These are phyloP conservation scores for Lachancea sp. DNA, from an alignment of 805 yeast genomes.

Conservation along the genomic window DNA sequence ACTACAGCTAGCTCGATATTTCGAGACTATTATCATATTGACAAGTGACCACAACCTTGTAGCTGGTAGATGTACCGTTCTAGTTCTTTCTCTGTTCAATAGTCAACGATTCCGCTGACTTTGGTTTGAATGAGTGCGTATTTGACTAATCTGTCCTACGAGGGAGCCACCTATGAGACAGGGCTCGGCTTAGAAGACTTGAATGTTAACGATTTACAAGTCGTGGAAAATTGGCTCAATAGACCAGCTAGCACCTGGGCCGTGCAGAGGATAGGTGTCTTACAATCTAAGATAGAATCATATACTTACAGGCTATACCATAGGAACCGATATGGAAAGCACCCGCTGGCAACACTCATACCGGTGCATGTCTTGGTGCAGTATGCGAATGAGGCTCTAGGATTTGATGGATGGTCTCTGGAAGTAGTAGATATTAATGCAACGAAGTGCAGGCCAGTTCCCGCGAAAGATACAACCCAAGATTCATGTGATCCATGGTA, in stretches of 20 bases:
- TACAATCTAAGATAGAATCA: constrained; percentile 43
- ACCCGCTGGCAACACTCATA: constrained; percentile 25
- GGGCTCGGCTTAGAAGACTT: constrained; percentile 14
- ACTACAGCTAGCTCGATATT: too few species aligned
- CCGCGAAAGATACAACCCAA: constrained; percentile 6
- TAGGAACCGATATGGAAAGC: constrained; percentile 23
- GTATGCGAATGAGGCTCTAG: constrained; percentile 48
- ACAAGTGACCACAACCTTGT: too few species aligned
- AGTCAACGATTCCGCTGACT: too few species aligned
- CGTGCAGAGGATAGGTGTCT: constrained; percentile 39
- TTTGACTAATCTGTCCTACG: constrained; percentile 15
- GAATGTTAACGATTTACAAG: constrained; percentile 22
- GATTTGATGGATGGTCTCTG: constrained; percentile 53
- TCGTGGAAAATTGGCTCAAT: constrained; percentile 31
- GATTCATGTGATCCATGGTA: constrained; percentile 7
- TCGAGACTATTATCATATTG: too few species aligned
- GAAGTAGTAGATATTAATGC: constrained; percentile 32
- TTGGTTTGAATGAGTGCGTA: constrained; percentile 3
- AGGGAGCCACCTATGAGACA: constrained; percentile 16
- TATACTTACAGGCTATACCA: constrained; percentile 26
- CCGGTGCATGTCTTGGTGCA: constrained; percentile 34
- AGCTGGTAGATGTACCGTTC: too few species aligned
- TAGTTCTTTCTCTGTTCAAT: too few species aligned
- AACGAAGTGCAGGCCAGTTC: constrained; percentile 12
- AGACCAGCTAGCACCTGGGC: constrained; percentile 45